A percentile compares a stretch with the other conserved stretches of the same genome.
Conservation (phyloP, 75 land plant species). For the Pinus taeda region DNA sequence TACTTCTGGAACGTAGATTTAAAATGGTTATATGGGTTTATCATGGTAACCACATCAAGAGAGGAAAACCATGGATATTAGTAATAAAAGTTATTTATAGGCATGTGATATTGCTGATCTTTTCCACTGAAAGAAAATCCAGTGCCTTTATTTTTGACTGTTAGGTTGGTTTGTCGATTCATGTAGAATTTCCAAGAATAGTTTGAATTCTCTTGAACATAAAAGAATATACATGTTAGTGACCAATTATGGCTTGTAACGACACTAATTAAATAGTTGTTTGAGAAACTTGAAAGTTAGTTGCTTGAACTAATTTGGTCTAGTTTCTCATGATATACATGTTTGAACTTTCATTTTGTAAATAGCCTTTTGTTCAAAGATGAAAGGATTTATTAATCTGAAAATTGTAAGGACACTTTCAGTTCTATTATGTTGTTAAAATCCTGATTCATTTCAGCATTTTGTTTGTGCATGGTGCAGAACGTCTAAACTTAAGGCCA, state of each 20-base stretch:
- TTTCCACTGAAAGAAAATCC: background rate
- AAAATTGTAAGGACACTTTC: no score
- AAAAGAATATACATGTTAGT: no score
- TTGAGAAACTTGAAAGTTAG: no score
- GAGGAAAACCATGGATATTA: background rate
- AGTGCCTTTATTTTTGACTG: background rate
- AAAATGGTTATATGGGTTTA: background rate
- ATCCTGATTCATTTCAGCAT: background rate
- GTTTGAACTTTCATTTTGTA: background rate
- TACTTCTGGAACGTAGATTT: background rate
- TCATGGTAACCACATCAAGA: background rate
- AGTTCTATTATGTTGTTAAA: no score
- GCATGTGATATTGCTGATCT: background rate
- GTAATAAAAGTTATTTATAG: background rate
- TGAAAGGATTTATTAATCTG: no score
- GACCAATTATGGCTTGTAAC: no score
- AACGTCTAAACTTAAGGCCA: constrained; percentile 48
- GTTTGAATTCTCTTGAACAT: no score
- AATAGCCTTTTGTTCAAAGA: no score
- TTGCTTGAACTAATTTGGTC: background rate
- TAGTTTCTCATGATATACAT: background rate
- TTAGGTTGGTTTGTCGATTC: background rate
- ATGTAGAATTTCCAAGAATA: no score
- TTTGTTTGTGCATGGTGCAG: constrained; percentile 37
- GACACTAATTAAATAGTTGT: no score